Evolutionary conservation across 345 rosid genomes (phyloP), one percentile per base, ranked within the genome.

Genomic region (Alliaria petiolata): DNA sequence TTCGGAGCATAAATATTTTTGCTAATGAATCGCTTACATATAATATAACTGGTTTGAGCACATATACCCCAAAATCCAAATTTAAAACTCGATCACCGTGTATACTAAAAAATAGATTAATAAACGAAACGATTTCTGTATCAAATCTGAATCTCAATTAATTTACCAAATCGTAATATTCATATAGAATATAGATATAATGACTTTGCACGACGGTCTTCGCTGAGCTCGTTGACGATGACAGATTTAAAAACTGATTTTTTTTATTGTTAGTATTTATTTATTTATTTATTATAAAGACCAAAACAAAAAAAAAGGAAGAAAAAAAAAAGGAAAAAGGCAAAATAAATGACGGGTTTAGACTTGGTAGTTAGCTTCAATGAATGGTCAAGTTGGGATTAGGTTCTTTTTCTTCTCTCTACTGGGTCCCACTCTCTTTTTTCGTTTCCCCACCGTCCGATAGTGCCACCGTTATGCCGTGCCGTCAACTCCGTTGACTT

Each of bases 401-500:
- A 86, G 92, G 92, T 88, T 42, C 39, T 74, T 65, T 74, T 74
- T 56, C 66, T 75, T 50, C 64, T 71, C 30, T 45, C 43, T 5
- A 19, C 1, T 55, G 36, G 88, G 80, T 33, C 88, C 85, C 82
- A 56, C 75, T 22, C 8, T 40, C 47, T 4, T 31, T 74, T 70
- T 52, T 74, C 80, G 61, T 66, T 53, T 75, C 72, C 55, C 72
- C 81, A 80, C 93, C 86, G 83, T 83, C 74, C 56, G 82, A 79
- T 79, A 38, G 58, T 67, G 70, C 76, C 70, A 72, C 66, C 72
- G 74, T 50, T 60, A 75, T 76, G 83, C 85, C 87, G 81, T 81
- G 86, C 88, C 91, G 93, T 91, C 97, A 89, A 89, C 84, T 50
- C 56, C 74, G 87, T 89, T 91, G 90, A 91, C 95, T 83, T 67